Evolutionary conservation across 352 stramenopile genomes (phyloP).

Genomic region (Phytophthora cryptogea): DNA sequence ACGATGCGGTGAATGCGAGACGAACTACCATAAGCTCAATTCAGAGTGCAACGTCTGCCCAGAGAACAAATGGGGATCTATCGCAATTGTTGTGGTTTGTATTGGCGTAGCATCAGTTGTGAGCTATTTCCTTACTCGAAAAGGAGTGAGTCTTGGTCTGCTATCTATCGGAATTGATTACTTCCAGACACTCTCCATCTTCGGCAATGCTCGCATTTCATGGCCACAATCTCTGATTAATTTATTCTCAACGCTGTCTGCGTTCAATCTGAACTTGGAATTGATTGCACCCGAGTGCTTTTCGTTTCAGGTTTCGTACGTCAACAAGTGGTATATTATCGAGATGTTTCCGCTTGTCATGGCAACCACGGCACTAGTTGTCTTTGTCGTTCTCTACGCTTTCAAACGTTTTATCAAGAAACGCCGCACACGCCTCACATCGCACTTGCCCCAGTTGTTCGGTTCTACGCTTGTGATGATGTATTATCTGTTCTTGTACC

Average conservation of each 20-base stretch:
- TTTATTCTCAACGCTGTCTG: slow-evolving; percentile 68
- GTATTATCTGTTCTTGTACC: slow-evolving; percentile 83
- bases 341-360: slow-evolving; percentile 61
- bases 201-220: slow-evolving; percentile 65
- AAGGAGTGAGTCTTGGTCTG: slow-evolving; percentile 70
- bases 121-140: slow-evolving; percentile 59
- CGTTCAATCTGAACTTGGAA: slow-evolving; percentile 88
- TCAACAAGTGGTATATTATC: slow-evolving; percentile 74
- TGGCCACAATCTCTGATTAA: slow-evolving; percentile 70
- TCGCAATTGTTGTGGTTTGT: slow-evolving; percentile 54
- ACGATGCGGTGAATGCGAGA: slow-evolving; percentile 51
- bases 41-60: slow-evolving; percentile 64
- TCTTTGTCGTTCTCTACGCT: slow-evolving; percentile 58
- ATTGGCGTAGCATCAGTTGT: slow-evolving; percentile 54
- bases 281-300: slow-evolving; percentile 84
- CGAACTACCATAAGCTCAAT: slow-evolving; percentile 66
- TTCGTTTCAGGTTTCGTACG: slow-evolving; percentile 70
- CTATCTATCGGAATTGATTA: slow-evolving; percentile 87
- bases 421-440: slow-evolving; percentile 60
- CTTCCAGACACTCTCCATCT: slow-evolving; percentile 87
- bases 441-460: slow-evolving; percentile 70
- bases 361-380: slow-evolving; percentile 38
- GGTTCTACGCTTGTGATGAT: slow-evolving; percentile 80
- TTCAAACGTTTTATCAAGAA: slow-evolving; percentile 63
- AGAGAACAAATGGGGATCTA: slow-evolving; percentile 54